phyloP scores from a whole-genome alignment of 148 eudicot species.

The Chenopodium berlandieri region DNA sequence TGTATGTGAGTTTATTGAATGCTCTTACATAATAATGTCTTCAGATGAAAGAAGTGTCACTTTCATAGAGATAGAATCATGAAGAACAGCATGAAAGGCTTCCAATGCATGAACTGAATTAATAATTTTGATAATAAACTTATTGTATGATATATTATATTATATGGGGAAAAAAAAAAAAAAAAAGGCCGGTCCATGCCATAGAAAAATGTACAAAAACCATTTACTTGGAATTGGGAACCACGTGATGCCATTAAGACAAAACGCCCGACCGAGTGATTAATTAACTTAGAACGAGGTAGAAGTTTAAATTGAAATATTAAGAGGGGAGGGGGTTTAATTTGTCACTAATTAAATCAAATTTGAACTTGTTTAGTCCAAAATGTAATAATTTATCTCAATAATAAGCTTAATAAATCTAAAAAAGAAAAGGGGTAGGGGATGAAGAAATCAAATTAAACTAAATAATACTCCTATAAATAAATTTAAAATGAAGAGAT shows the following conservation, averaged over 20 bases:
- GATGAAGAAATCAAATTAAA: background rate
- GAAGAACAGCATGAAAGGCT: constrained; percentile 27
- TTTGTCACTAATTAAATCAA: constrained; percentile 4
- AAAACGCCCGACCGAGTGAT: constrained; percentile 88
- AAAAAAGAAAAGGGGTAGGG: background rate
- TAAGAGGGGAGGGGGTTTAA: too few relatives aligned
- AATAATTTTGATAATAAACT: background rate
- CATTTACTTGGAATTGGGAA: constrained; percentile 77
- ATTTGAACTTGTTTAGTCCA: constrained; percentile 22
- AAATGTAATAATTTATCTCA: constrained; percentile 19
- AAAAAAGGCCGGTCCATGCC: constrained; percentile 3
- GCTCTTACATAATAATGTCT: background rate
- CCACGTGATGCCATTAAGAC: constrained; percentile 98
- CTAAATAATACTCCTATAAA: background rate
- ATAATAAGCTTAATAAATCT: constrained; percentile 10
- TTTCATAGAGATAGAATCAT: constrained; percentile 25
- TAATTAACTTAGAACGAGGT: constrained; percentile 51
- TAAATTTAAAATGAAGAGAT: background rate
- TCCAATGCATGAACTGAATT: constrained; percentile 34
- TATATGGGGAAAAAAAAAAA: background rate
- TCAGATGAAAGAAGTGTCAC: background rate
- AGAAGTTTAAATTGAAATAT: background rate
- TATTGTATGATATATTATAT: background rate
- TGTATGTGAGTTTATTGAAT: constrained; percentile 24
- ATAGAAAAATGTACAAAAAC: constrained; percentile 54